Evolutionary conservation across 495 filamentous ascomycete species (phyloP).

Genomic region (Neurospora sp.): DNA sequence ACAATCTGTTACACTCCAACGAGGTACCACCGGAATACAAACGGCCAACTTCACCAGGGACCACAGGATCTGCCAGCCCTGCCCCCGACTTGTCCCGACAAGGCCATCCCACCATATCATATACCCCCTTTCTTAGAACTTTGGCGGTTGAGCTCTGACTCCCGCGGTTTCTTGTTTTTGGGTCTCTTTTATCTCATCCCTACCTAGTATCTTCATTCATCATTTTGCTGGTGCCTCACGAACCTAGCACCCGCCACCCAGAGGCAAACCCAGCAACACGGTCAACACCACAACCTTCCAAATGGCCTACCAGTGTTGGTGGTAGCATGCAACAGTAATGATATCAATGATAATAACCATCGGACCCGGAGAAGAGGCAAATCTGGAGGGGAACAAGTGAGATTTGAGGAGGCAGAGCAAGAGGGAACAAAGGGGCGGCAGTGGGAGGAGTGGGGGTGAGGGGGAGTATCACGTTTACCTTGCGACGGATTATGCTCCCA

Average conservation of each 20-base stretch:
- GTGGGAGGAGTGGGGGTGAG: background rate
- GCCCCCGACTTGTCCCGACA: conserved; percentile 17
- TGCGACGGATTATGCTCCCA: too few species aligned
- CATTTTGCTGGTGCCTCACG: background rate
- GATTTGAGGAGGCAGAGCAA: background rate
- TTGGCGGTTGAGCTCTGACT: background rate
- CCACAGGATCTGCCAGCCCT: background rate
- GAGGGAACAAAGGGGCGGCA: too few species aligned
- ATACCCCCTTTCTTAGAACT: too few species aligned
- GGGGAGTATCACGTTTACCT: too few species aligned
- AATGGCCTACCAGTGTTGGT: background rate
- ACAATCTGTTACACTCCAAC: background rate
- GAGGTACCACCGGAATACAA: too few species aligned
- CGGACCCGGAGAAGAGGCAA: background rate
- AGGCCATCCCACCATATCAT: conserved; percentile 4
- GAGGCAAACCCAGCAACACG: background rate
- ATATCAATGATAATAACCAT: background rate
- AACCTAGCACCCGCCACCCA: background rate
- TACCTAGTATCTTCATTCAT: too few species aligned
- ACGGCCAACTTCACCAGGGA: background rate
- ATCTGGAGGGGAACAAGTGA: background rate
- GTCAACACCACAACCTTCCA: background rate
- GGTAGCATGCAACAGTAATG: background rate
- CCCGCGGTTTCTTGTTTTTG: background rate
- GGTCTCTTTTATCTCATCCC: background rate